These are phyloP conservation scores for Cutaneotrichosporon daszewskae DNA, from an alignment of 1,284 basidiomycete species.

Conservation along the genomic window DNA sequence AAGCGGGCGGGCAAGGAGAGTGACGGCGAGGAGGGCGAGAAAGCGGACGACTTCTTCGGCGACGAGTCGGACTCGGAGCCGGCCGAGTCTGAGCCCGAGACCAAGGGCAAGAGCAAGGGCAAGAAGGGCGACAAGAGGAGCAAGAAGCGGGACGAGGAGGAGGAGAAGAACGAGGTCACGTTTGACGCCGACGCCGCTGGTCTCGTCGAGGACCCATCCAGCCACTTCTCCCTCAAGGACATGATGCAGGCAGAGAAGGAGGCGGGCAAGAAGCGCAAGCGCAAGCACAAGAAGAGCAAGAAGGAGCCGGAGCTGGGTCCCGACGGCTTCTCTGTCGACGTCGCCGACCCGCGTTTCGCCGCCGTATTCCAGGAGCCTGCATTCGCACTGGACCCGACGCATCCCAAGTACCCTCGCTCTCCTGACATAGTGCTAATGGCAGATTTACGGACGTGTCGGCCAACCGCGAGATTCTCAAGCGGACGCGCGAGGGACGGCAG, in stretches of 20 bases:
- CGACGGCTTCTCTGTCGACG: conserved; percentile 67
- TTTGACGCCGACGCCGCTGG: conserved; percentile 6
- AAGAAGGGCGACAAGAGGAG: neutral
- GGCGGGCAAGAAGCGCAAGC: conserved; percentile 51
- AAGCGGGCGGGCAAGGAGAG: conserved; percentile 45
- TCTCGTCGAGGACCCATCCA: conserved; percentile 15
- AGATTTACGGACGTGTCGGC: conserved; percentile 86
- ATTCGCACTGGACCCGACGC: conserved; percentile 92
- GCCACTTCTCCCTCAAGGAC: conserved; percentile 82
- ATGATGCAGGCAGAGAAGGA: conserved; percentile 71
- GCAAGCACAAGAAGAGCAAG: conserved; percentile 49
- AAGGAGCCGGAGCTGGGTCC: conserved; percentile 53
- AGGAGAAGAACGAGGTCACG: neutral
- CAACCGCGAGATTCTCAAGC: conserved; percentile 69
- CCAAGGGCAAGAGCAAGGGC: conserved; percentile 6
- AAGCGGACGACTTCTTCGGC: conserved; percentile 68
- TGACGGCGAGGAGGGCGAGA: conserved; percentile 50
- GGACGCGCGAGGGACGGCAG: conserved; percentile 29
- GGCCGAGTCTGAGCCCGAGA: conserved; percentile 8
- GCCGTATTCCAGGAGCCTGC: conserved; percentile 81
- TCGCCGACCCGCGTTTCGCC: conserved; percentile 82
- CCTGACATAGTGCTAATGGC: conserved; percentile 15
- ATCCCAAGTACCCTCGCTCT: conserved; percentile 65
- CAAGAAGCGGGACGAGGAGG: conserved; percentile 43
- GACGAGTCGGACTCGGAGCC: conserved; percentile 51